A percentile compares a stretch with the other conserved stretches of the same genome.
phyloP scores from a whole-genome alignment of 257 asterid species.

The Solanum chiquidenum region DNA sequence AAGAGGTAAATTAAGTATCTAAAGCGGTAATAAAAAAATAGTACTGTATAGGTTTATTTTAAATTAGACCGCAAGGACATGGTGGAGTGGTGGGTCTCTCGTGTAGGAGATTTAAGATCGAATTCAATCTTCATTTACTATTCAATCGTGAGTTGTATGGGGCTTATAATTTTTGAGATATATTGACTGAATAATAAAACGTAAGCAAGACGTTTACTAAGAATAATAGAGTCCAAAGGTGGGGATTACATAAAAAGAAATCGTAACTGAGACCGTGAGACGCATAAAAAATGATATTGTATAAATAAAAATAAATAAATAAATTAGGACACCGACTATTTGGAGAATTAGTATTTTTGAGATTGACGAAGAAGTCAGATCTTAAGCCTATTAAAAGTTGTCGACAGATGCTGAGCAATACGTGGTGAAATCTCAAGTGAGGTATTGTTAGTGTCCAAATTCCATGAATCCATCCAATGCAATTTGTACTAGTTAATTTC shows the following conservation, averaged over 20 bases:
- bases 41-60: too few species aligned
- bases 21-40: too few species aligned
- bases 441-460: background rate
- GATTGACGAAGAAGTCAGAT: background rate
- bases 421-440: background rate
- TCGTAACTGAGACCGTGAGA: background rate
- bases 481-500: background rate
- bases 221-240: background rate
- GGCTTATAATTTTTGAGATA: background rate
- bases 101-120: too few species aligned
- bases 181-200: background rate
- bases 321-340: background rate
- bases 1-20: too few species aligned
- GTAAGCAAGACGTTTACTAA: background rate
- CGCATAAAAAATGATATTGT: background rate
- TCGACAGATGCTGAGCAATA: background rate
- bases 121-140: too few species aligned
- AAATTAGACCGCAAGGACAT: too few species aligned
- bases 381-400: background rate
- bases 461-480: background rate
- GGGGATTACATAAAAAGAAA: background rate
- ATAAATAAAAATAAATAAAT: background rate
- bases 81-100: too few species aligned
- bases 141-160: too few species aligned
- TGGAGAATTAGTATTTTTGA: background rate